Conservation (phyloP, 208 protist species). For the Leishmania tarentolae region DNA sequence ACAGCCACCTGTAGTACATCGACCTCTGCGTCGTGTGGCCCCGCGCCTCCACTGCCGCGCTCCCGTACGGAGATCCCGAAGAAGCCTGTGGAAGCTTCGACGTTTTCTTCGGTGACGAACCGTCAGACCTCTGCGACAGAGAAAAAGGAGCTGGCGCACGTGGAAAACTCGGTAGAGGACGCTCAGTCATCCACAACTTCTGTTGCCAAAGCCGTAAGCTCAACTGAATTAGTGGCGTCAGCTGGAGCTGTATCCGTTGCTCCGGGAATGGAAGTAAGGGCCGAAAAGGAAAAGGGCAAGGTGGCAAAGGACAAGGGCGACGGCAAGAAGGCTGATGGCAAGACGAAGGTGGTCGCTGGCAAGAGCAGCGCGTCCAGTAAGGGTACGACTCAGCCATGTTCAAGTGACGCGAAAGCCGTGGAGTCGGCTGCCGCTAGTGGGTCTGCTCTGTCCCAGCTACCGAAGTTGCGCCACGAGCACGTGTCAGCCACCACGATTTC, state of each 20-base stretch:
- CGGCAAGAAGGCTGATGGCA: neutral
- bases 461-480: conserved; percentile 33
- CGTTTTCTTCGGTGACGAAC: neutral
- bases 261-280: neutral
- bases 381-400: neutral
- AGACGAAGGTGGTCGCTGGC: neutral
- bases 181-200: neutral
- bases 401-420: neutral
- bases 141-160: neutral
- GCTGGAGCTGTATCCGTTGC: neutral
- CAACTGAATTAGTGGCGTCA: neutral
- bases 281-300: neutral
- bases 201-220: neutral
- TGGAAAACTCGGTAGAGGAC: neutral
- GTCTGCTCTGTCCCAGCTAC: neutral
- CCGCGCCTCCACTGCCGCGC: conserved; percentile 12
- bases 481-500: neutral
- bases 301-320: neutral
- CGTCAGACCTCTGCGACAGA: neutral
- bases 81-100: neutral
- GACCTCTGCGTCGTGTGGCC: too few relatives aligned
- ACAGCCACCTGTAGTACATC: neutral
- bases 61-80: conserved; percentile 19
- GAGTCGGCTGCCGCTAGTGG: neutral
- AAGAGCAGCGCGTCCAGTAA: neutral